Base-by-base conservation (phyloP, 177 flowering plant genomes). In the Vitis hybrid region DNA sequence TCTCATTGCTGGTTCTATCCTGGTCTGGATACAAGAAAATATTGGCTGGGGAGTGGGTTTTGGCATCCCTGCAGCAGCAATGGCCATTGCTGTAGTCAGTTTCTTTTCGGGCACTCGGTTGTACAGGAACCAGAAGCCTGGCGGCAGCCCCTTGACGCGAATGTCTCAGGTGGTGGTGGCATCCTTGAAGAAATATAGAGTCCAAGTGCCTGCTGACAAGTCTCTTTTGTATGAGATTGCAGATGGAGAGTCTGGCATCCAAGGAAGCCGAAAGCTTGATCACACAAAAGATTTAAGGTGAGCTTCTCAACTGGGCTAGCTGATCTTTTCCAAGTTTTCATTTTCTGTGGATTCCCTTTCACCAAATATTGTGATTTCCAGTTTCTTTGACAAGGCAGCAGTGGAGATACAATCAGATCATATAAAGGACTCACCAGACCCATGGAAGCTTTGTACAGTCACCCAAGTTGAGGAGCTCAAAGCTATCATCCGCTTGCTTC, bases 381-480 rank as follows among this genome's bases (percentile, higher is more conserved):
- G 95, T 65, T 90, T 87, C 87, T 82, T 90, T 15, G 92, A 90
- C 86, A 89, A 85, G 73, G 95, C 95, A 12, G 90, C 95, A 19
- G 92, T 89, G 68, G 79, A 70, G 65, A 77, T 60, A 9, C 67
- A 83, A 66, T 70, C 79, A 3, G 92, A 89, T 70, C 58, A 79
- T 10, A 60, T 49, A 2, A 85, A 86, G 60, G 84, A 68, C 20
- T 17, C 75, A 4, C 66, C 67, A 19, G 71, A 85, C 65, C 83
- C 87, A 52, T 89, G 97, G 94, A 82, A 78, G 64, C 88, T 91
- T 14, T 89, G 94, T 86, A 86, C 94, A 2, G 94, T 91, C 4
- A 91, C 97, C 1, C 94, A 88, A 75, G 91, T 91, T 11, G 97
- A 91, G 83, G 97, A 91, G 77, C 85, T 90, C 11, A 91, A 91